Evolutionary conservation across 305 asterid genomes (phyloP).

Genomic region (Andrographis paniculata): DNA sequence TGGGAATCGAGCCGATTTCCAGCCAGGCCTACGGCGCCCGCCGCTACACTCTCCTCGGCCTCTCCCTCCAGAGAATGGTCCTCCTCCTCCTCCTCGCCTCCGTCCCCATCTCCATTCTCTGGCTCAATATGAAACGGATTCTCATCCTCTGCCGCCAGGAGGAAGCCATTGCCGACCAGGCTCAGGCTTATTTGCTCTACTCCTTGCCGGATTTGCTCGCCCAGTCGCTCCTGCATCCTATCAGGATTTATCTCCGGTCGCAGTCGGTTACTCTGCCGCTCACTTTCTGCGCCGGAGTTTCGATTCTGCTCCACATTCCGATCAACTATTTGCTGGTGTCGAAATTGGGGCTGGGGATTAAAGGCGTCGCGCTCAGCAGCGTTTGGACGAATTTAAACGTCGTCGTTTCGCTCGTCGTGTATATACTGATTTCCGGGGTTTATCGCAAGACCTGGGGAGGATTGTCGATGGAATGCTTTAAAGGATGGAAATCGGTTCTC

Average conservation of each 20-base stretch:
- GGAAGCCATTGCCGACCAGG: conserved; percentile 27
- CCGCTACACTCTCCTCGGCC: conserved; percentile 27
- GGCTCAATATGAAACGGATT: conserved; percentile 33
- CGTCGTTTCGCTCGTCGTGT: conserved; percentile 24
- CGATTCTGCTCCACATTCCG: conserved; percentile 20
- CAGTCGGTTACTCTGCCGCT: conserved; percentile 40
- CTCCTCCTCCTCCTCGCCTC: conserved; percentile 26
- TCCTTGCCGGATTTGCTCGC: conserved; percentile 30
- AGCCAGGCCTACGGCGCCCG: background rate
- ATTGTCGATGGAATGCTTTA: conserved; percentile 28
- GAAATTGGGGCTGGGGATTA: conserved; percentile 24
- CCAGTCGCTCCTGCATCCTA: conserved; percentile 34
- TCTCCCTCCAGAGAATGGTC: conserved; percentile 30
- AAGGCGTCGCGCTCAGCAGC: conserved; percentile 34
- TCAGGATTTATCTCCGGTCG: conserved; percentile 34
- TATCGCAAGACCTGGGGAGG: conserved; percentile 32
- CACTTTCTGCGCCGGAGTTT: conserved; percentile 28
- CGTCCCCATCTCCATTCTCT: conserved; percentile 25
- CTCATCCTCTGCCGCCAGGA: conserved; percentile 34
- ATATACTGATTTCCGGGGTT: conserved; percentile 24
- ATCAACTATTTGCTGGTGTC: conserved; percentile 20
- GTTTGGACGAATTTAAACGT: conserved; percentile 36
- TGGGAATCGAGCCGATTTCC: background rate
- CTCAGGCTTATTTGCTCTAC: conserved; percentile 30
- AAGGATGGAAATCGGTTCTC: conserved; percentile 32